Percentiles rank a stretch among this genome's conserved stretches.
Conservation (phyloP, 2,329 filamentous ascomycete species). For the Aspergillus hortae region DNA sequence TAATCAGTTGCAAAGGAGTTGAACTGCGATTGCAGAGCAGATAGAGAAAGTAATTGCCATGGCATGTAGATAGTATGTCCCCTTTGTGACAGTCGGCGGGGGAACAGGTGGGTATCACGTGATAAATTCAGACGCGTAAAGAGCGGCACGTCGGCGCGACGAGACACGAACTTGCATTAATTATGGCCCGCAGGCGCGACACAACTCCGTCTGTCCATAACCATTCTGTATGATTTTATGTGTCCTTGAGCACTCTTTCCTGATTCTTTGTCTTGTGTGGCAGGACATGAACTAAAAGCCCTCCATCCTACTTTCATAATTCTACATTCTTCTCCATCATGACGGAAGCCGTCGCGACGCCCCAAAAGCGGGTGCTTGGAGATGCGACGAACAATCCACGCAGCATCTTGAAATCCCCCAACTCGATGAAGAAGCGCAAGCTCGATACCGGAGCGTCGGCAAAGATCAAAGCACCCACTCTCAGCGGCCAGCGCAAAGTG, state of each 20-base stretch:
- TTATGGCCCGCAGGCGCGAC: background rate
- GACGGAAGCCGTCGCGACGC: conserved; percentile 41
- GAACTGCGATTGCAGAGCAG: no score
- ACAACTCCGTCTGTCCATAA: background rate
- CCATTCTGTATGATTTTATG: background rate
- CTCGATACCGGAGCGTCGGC: conserved; percentile 56
- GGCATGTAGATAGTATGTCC: background rate
- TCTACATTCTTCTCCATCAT: conserved; percentile 20
- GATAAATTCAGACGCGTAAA: background rate
- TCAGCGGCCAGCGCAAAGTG: conserved; percentile 56
- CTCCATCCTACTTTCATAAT: background rate
- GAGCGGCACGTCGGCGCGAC: conserved; percentile 1
- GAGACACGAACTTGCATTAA: background rate
- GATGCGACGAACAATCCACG: conserved; percentile 63
- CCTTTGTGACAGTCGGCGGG: background rate
- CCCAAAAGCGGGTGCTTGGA: conserved; percentile 70
- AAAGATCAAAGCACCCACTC: conserved; percentile 58
- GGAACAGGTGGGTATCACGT: background rate
- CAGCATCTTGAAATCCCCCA: conserved; percentile 56
- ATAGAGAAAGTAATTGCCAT: no score
- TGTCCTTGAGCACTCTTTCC: background rate
- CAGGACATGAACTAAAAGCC: no score
- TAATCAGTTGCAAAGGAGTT: no score
- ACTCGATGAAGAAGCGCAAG: conserved; percentile 74
- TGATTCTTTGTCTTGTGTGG: no score